Base-by-base conservation (phyloP, 2,329 filamentous ascomycete genomes). In the Penicillium olsonii region DNA sequence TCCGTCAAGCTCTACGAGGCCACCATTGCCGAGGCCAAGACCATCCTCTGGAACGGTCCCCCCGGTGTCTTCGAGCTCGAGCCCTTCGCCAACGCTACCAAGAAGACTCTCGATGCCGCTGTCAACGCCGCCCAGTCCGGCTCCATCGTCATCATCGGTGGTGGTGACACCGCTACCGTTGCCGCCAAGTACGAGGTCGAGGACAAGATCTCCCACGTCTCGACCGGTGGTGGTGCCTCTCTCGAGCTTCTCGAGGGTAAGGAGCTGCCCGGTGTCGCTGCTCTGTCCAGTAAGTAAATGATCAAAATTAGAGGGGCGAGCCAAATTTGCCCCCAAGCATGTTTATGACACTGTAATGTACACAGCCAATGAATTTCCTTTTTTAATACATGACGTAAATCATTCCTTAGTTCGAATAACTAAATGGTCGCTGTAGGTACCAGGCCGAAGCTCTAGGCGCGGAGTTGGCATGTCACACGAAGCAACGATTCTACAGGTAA, bases 41-140 rank as follows among this genome's bases (percentile, higher is more conserved):
- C 94, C 49, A 96, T 99, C 73, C 88, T 99, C 57, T 99, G 94
- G 94, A 99, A 99, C 80, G 94, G 94, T 48, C 94, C 94, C 47
- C 86, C 92, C 14, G 94, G 94, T 74, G 94, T 99, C 63, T 99
- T 99, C 67, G 94, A 99, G 83, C 88, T 97, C 68, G 90, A 96
- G 55, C 87, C 88, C 70, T 99, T 99, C 73, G 90, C 92, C 68
- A 86, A 81, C 56, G 94, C 90, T 64, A 99, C 94, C 68, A 95
- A 96, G 84, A 82, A 84, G 55, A 96, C 90, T 42, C 85, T 99
- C 62, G 89, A 96, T 68, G 90, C 90, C 49, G 92, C 87, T 45
- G 91, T 97, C 45, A 81, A 81, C 19, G 94, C 88, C 53, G 88
- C 87, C 52, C 79, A 89, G 75, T 82, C 78, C 54, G 92, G 91